A percentile compares a stretch with the other conserved stretches of the same genome.
Conservation (phyloP, 306 rosid genomes). For the Cyclanthera cordifolia region DNA sequence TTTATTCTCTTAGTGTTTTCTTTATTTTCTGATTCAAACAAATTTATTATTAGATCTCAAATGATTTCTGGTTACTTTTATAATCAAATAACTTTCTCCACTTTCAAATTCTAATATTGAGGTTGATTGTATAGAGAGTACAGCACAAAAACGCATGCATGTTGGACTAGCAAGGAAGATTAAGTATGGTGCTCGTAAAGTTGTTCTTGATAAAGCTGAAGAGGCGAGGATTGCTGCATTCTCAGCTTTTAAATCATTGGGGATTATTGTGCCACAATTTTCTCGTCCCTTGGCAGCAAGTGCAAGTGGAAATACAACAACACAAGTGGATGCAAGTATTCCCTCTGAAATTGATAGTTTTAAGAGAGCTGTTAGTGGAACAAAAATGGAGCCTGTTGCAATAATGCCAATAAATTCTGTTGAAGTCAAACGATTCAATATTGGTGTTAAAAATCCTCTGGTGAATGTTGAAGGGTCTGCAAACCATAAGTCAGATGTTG, state of each 20-base stretch:
- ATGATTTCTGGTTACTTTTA: conserved; percentile 1
- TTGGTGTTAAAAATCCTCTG: conserved; percentile 24
- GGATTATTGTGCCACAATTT: conserved; percentile 63
- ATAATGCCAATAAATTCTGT: conserved; percentile 20
- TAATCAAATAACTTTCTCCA: neutral
- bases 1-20: neutral
- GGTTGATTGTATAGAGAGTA: conserved; percentile 34
- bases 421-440: conserved; percentile 28
- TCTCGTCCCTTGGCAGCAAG: conserved; percentile 32
- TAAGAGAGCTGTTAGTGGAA: conserved; percentile 29
- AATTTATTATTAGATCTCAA: neutral
- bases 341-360: conserved; percentile 41
- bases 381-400: conserved; percentile 15
- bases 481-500: conserved; percentile 21
- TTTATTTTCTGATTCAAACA: conserved; percentile 7
- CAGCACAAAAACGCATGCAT: conserved; percentile 62
- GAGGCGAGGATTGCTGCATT: conserved; percentile 91
- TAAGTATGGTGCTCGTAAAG: conserved; percentile 87
- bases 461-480: conserved; percentile 33
- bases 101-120: conserved; percentile 14
- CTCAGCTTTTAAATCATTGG: conserved; percentile 78
- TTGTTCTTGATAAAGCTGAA: conserved; percentile 90
- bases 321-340: conserved; percentile 40
- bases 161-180: conserved; percentile 83
- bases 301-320: conserved; percentile 26